phyloP scores from a whole-genome alignment of 140 eudicot species.

The Stevia rebaudiana region DNA sequence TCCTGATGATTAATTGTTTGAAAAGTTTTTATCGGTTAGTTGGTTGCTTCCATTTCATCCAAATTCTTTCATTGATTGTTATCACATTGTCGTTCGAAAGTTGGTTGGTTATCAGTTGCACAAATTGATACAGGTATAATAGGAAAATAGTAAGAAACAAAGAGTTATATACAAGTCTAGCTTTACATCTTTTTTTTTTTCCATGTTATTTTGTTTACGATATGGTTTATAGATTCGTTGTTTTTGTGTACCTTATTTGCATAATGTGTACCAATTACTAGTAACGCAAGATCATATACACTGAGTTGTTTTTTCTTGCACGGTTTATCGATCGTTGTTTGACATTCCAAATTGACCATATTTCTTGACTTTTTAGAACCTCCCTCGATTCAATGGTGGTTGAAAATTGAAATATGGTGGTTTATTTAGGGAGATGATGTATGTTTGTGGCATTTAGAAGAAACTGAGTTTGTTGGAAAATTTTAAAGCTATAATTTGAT shows the following conservation, averaged over 20 bases:
- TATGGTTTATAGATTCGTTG: conserved; percentile 15
- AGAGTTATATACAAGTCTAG: conserved; percentile 14
- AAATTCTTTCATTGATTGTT: conserved; percentile 35
- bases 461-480: no score
- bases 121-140: conserved; percentile 26
- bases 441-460: no score
- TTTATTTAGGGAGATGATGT: no score
- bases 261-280: background rate
- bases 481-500: no score
- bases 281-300: background rate
- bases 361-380: no score
- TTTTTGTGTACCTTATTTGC: conserved; percentile 14
- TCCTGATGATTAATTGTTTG: conserved; percentile 58
- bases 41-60: conserved; percentile 5
- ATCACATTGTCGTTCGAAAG: conserved; percentile 13
- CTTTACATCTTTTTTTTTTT: conserved; percentile 22
- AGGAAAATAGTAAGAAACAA: conserved; percentile 12
- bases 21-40: conserved; percentile 9
- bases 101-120: conserved; percentile 19
- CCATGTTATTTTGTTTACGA: conserved; percentile 17
- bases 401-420: no score
- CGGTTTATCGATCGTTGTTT: no score
- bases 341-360: no score
- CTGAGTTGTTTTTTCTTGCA: conserved; percentile 6
- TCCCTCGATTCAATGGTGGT: no score